phyloP scores from a whole-genome alignment of 2,329 filamentous ascomycete genomes.

The Pseudocercospora eumusae region DNA sequence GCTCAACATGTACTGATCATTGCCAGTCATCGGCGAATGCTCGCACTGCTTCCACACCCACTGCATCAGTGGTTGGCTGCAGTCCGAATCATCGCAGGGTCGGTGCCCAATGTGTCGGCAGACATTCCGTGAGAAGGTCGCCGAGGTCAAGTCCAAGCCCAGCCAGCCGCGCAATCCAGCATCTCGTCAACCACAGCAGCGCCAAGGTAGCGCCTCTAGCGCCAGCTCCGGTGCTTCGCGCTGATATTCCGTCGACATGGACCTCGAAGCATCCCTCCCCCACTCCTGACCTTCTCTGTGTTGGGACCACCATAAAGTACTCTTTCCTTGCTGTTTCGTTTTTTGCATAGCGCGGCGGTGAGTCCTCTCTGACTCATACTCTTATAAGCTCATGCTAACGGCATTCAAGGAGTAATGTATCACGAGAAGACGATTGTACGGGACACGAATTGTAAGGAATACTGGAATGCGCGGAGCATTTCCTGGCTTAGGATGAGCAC shows the following conservation, averaged over 20 bases:
- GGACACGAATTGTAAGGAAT: constrained; percentile 5
- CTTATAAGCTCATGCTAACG: not conserved
- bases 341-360: constrained; percentile 1
- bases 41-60: constrained; percentile 99
- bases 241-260: not conserved
- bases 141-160: constrained; percentile 21
- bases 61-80: constrained; percentile 94
- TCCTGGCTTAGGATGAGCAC: not conserved
- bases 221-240: constrained; percentile 8
- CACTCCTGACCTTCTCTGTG: not conserved
- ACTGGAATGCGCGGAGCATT: not conserved
- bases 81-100: constrained; percentile 88
- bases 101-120: constrained; percentile 98
- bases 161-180: constrained; percentile 19
- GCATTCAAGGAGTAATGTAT: not conserved
- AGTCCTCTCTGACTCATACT: not conserved
- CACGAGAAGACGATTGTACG: constrained; percentile 8
- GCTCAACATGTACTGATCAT: constrained; percentile 21
- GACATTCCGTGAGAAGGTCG: constrained; percentile 48
- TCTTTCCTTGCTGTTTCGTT: not conserved
- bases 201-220: constrained; percentile 7
- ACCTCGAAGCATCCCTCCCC: not conserved
- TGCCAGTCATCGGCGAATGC: constrained; percentile 86
- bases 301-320: not conserved
- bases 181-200: constrained; percentile 5